Evolutionary conservation across 73 alveolate genomes (phyloP).

Genomic region (Paramecium bursaria): DNA sequence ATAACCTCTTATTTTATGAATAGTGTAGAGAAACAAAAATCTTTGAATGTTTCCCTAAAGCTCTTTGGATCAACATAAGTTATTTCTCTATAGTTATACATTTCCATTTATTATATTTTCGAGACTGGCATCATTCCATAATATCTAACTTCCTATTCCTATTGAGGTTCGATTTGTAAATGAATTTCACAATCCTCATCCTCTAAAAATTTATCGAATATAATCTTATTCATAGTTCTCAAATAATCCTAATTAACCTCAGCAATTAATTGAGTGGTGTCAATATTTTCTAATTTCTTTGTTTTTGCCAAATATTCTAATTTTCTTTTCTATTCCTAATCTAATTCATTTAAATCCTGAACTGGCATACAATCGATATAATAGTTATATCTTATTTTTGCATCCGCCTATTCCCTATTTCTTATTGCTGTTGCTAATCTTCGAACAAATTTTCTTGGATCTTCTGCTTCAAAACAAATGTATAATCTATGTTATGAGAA

Average conservation of each 20-base stretch:
- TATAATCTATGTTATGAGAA: conserved; percentile 71
- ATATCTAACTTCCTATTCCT: conserved; percentile 29
- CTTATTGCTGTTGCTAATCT: conserved; percentile 80
- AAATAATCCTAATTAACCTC: conserved; percentile 92
- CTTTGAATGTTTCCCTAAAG: conserved; percentile 88
- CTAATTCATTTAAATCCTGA: conserved; percentile 86
- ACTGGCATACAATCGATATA: conserved; percentile 92
- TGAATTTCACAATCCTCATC: conserved; percentile 65
- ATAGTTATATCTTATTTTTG: conserved; percentile 80
- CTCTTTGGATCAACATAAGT: conserved; percentile 72
- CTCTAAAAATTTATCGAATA: conserved; percentile 89
- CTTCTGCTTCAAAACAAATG: conserved; percentile 85
- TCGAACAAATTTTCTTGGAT: conserved; percentile 81
- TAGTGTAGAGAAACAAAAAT: conserved; percentile 88
- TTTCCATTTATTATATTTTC: conserved; percentile 51
- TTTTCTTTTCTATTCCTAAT: conserved; percentile 82
- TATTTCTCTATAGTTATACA: conserved; percentile 44
- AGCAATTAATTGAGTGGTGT: conserved; percentile 73
- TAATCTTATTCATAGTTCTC: conserved; percentile 97
- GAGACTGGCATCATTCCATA: conserved; percentile 86
- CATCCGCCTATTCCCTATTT: conserved; percentile 80
- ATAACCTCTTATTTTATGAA: conserved; percentile 84
- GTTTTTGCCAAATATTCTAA: conserved; percentile 72
- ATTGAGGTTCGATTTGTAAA: conserved; percentile 48
- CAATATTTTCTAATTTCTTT: conserved; percentile 70